Base-by-base conservation (phyloP, 805 yeast species). In the Cyberlindnera japonica region DNA sequence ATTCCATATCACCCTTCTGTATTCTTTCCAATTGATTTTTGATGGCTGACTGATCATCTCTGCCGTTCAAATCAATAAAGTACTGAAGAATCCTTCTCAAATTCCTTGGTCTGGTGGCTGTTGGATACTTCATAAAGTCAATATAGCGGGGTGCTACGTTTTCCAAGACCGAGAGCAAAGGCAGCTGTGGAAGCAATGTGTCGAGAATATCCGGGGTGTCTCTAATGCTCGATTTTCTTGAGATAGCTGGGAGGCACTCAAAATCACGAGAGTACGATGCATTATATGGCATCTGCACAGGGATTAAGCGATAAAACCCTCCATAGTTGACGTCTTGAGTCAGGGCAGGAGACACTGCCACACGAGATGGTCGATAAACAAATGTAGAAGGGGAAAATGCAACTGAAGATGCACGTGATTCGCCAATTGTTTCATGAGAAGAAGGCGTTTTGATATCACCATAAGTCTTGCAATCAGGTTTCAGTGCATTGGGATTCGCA, bases 31-130 rank as follows among this genome's bases (percentile, higher is more conserved):
- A 35, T 24, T 41, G 40, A 3, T 31, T 32, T 23, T 34, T 37
- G 24, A 51, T 43, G 9, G 30, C 19, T 3, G 36, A 36, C 19
- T 37, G 15, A 33, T 68, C 60, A n/a, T 59, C 55, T 12, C 47
- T 41, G 66, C 70, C 67, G 38, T 53, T 62, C 1, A 59, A 58
- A 21, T 65, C 65, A 32, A 65, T 43, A 30, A 69, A 58, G 42
- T 63, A 64, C n/a, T 61, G 62, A 9, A 63, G 37, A 26, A 68
- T 57, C 22, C 59, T 53, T 12, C 38, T 47, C 33, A 65, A 35
- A 38, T 59, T 64, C n/a, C 47, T 52, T 12, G 59, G 57, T 41
- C 64, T 57, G 1, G 64, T 55, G 2, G 67, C 65, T 13, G 52
- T 43, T 6, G 67, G 62, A 35, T 50, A 57, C 33, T 52, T 48